Conservation (phyloP, 2,329 filamentous ascomycete genomes). For the Paraphaeosphaeria sporulosa region DNA sequence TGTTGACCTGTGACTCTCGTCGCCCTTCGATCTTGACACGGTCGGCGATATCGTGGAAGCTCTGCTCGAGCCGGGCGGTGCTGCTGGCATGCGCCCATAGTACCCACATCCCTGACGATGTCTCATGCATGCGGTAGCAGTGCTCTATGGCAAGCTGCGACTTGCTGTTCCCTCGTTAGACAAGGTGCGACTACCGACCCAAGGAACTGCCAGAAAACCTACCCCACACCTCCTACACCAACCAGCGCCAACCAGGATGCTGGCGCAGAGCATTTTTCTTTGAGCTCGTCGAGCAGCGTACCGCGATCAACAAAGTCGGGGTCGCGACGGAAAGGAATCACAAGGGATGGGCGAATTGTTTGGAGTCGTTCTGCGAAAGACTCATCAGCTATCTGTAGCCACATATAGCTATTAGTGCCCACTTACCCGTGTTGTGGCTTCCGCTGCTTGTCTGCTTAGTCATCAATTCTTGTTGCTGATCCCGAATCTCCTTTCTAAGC, state of each 20-base stretch:
- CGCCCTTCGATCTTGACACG: constrained; percentile 18
- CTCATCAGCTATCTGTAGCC: no score
- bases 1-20: no score
- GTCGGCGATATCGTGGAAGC: constrained; percentile 17
- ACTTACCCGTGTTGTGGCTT: no score
- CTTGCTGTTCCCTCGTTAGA: constrained; percentile 29
- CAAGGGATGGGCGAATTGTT: no score
- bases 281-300: constrained; percentile 11
- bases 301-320: constrained; percentile 32
- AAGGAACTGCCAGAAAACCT: neutral
- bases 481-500: no score
- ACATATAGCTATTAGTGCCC: no score
- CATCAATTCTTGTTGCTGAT: no score
- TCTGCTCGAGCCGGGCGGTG: no score
- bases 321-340: constrained; percentile 34
- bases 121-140: constrained; percentile 13
- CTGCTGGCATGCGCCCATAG: constrained; percentile 24
- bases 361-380: no score
- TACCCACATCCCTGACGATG: constrained; percentile 10
- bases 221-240: constrained; percentile 37
- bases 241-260: constrained; percentile 26
- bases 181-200: no score
- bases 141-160: constrained; percentile 26
- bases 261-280: constrained; percentile 16
- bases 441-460: no score